Evolutionary conservation across 495 filamentous ascomycete species (phyloP).

Genomic region (Penicillium ucsense): DNA sequence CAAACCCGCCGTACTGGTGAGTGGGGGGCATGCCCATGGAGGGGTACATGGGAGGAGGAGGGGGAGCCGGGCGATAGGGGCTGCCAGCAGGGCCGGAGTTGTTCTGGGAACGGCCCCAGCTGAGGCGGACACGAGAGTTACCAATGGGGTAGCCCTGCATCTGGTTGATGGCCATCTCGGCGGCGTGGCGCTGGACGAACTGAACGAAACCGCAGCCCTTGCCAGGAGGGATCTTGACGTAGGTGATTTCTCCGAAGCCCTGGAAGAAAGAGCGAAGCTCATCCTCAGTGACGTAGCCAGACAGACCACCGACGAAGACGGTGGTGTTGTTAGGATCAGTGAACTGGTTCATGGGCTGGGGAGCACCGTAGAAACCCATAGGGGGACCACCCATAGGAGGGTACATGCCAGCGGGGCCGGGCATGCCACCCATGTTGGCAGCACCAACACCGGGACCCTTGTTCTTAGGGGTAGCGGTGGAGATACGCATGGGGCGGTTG

Average conservation of each 20-base stretch:
- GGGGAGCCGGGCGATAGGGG: slow-evolving; percentile 90
- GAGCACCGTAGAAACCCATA: slow-evolving; percentile 71
- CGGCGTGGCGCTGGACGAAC: slow-evolving; percentile 97
- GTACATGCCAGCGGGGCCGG: slow-evolving; percentile 40
- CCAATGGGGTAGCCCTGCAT: slow-evolving; percentile 99
- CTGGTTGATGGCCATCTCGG: slow-evolving; percentile 99
- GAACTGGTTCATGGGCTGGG: slow-evolving; percentile 99
- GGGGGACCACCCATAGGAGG: slow-evolving; percentile 69
- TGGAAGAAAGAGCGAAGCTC: slow-evolving; percentile 99
- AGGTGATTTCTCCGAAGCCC: slow-evolving; percentile 98
- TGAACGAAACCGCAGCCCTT: slow-evolving; percentile 99
- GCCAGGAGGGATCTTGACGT: slow-evolving; percentile 98
- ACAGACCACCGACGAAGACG: slow-evolving; percentile 95
- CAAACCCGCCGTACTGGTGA: slow-evolving; percentile 64
- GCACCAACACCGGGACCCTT: slow-evolving; percentile 57
- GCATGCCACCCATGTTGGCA: slow-evolving; percentile 42
- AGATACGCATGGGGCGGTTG: slow-evolving; percentile 98
- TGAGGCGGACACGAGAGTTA: slow-evolving; percentile 94
- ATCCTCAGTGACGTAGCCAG: slow-evolving; percentile 97
- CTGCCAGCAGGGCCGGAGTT: slow-evolving; percentile 97
- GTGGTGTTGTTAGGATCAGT: slow-evolving; percentile 99
- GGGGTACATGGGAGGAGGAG: slow-evolving; percentile 77
- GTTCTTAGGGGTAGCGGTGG: slow-evolving; percentile 96
- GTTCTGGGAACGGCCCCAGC: slow-evolving; percentile 97
- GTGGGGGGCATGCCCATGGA: slow-evolving; percentile 74